Conservation (phyloP, 768 basidiomycete genomes). For the Russula dissimulans region DNA sequence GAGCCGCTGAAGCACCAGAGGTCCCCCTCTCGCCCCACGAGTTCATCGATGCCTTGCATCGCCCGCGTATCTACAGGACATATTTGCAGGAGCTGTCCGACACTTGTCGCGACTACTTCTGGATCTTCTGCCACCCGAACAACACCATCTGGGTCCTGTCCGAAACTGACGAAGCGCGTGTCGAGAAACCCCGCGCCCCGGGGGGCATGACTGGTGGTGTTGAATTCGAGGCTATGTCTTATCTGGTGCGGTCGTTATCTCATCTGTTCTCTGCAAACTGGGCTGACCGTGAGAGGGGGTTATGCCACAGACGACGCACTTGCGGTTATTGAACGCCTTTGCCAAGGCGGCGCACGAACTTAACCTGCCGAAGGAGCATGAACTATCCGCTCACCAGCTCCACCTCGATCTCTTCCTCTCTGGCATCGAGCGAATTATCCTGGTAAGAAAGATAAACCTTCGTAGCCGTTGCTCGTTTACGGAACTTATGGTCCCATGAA, state of each 20-base stretch:
- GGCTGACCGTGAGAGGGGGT: not conserved
- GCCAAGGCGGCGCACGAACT: slow-evolving; percentile 56
- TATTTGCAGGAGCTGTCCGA: slow-evolving; percentile 82
- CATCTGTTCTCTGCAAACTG: no score
- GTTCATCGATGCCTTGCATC: slow-evolving; percentile 67
- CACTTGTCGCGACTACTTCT: slow-evolving; percentile 88
- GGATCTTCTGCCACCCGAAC: slow-evolving; percentile 94
- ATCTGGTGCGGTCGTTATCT: slow-evolving; percentile 52
- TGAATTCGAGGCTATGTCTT: slow-evolving; percentile 94
- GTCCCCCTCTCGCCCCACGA: slow-evolving; percentile 62
- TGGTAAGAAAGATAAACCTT: slow-evolving; percentile 42
- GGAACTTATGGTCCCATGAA: not conserved
- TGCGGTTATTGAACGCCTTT: slow-evolving; percentile 79
- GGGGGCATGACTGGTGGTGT: slow-evolving; percentile 99
- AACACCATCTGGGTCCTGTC: slow-evolving; percentile 84
- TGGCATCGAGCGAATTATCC: slow-evolving; percentile 82
- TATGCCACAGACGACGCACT: slow-evolving; percentile 66
- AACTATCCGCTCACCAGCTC: slow-evolving; percentile 71
- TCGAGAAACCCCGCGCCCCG: slow-evolving; percentile 87
- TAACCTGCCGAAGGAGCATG: slow-evolving; percentile 55
- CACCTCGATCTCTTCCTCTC: slow-evolving; percentile 84
- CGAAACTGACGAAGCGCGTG: slow-evolving; percentile 75
- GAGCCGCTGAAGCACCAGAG: slow-evolving; percentile 52
- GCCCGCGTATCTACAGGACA: slow-evolving; percentile 66
- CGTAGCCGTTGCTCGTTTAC: not conserved